Conservation (phyloP, 1,139 yeast genomes). For the Yamadazyma friedrichii region DNA sequence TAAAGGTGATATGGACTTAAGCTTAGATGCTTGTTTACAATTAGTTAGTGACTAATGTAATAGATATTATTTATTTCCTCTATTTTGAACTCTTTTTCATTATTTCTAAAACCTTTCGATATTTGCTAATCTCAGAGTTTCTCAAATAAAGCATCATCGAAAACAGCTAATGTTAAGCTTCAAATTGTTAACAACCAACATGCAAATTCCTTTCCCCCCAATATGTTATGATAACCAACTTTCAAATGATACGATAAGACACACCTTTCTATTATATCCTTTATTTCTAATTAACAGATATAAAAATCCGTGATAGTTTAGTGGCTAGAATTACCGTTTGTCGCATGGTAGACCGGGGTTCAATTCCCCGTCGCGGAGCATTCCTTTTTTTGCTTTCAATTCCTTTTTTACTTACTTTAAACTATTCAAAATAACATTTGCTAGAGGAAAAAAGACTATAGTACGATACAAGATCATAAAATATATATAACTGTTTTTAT, state of each 20-base stretch:
- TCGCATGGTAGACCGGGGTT: conserved; percentile 51
- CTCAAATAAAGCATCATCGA: too few species aligned
- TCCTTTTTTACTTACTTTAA: background rate
- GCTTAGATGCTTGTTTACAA: conserved; percentile 64
- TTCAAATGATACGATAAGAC: too few species aligned
- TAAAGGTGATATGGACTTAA: conserved; percentile 67
- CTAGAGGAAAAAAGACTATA: background rate
- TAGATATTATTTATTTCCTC: background rate
- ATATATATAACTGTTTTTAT: conserved; percentile 1
- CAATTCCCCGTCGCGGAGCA: conserved; percentile 49
- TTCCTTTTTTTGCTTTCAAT: conserved; percentile 6
- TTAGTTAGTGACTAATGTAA: conserved; percentile 21
- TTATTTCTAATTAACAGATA: background rate
- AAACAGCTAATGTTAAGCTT: too few species aligned
- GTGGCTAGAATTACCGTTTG: conserved; percentile 50
- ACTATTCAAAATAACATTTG: background rate
- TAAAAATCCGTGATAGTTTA: conserved; percentile 42
- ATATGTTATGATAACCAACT: too few species aligned
- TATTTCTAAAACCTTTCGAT: too few species aligned
- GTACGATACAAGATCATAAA: too few species aligned
- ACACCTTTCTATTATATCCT: too few species aligned
- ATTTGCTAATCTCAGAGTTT: too few species aligned
- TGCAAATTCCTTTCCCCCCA: too few species aligned
- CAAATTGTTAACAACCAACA: too few species aligned
- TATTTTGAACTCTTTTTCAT: background rate